phyloP scores from a whole-genome alignment of 345 rosid species.

The Gossypium arboreum region DNA sequence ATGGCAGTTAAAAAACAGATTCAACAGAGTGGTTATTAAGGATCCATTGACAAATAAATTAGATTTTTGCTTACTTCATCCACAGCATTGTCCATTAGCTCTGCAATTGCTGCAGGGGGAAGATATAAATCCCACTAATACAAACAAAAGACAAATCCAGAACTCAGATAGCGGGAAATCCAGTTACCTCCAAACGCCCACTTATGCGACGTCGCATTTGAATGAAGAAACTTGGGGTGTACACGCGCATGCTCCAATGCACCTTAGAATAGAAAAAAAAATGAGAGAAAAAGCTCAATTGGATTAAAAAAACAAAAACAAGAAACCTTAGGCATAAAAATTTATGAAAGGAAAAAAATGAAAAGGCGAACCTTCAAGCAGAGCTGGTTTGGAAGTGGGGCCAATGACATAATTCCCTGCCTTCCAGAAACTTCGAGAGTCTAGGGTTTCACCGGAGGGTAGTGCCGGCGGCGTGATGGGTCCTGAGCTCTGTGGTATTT shows the following conservation, averaged over 20 bases:
- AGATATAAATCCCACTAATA: neutral
- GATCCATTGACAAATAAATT: neutral
- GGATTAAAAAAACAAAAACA: neutral
- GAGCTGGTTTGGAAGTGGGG: constrained; percentile 19
- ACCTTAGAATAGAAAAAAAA: constrained; percentile 30
- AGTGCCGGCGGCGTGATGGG: constrained; percentile 15
- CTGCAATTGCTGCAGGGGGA: constrained; percentile 76
- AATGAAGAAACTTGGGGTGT: constrained; percentile 94
- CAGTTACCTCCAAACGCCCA: constrained; percentile 98
- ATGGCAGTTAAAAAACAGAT: neutral
- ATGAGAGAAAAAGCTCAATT: neutral
- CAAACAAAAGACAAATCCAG: constrained; percentile 14
- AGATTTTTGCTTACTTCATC: constrained; percentile 60
- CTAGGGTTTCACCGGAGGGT: constrained; percentile 31
- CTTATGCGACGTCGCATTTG: constrained; percentile 98
- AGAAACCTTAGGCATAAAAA: neutral
- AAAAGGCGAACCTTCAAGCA: constrained; percentile 24
- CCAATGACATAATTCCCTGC: constrained; percentile 50
- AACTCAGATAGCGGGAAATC: neutral
- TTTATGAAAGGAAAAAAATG: neutral
- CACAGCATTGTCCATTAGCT: constrained; percentile 91
- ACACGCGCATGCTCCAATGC: constrained; percentile 84
- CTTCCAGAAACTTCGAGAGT: constrained; percentile 80
- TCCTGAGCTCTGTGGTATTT: constrained; percentile 15
- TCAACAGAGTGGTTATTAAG: neutral